Evolutionary conservation across 768 basidiomycete genomes (phyloP).

Genomic region (Pholiota conissans): DNA sequence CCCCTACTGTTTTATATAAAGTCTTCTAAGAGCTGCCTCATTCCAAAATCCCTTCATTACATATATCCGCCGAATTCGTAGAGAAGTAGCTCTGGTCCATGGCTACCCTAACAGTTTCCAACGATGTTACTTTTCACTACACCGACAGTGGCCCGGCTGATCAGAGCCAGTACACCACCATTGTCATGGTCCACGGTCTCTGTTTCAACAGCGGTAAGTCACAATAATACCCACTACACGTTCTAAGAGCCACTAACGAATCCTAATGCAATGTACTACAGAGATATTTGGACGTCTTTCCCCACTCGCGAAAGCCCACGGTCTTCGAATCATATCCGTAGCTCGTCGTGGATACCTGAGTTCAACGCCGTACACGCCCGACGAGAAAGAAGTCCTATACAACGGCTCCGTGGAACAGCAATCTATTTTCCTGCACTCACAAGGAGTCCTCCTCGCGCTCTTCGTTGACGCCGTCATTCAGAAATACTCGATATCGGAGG

Average conservation of each 20-base stretch:
- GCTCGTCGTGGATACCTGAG: slow-evolving; percentile 37
- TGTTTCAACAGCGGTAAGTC: slow-evolving; percentile 10
- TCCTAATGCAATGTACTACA: neutral
- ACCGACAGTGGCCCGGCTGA: slow-evolving; percentile 7
- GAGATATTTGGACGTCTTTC: slow-evolving; percentile 16
- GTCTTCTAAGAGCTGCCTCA: too few species aligned
- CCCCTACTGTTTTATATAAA: too few species aligned
- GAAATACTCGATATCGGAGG: slow-evolving; percentile 24
- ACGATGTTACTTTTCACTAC: slow-evolving; percentile 2
- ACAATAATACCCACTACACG: too few species aligned
- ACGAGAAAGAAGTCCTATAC: slow-evolving; percentile 19
- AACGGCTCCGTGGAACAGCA: slow-evolving; percentile 24
- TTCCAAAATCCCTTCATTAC: too few species aligned
- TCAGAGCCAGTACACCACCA: slow-evolving; percentile 3
- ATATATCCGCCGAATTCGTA: too few species aligned
- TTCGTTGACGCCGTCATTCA: slow-evolving; percentile 34
- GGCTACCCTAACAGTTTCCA: neutral
- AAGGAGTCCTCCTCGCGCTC: too few species aligned
- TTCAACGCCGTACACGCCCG: slow-evolving; percentile 32
- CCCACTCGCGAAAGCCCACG: slow-evolving; percentile 18
- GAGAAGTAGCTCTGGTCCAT: too few species aligned
- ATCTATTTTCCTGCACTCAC: slow-evolving; percentile 22
- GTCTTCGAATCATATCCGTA: slow-evolving; percentile 33
- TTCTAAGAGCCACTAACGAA: too few species aligned
- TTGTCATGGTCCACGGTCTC: slow-evolving; percentile 9